phyloP scores from a whole-genome alignment of 306 rosid genomes.

The Cucurbita argyrosperma region DNA sequence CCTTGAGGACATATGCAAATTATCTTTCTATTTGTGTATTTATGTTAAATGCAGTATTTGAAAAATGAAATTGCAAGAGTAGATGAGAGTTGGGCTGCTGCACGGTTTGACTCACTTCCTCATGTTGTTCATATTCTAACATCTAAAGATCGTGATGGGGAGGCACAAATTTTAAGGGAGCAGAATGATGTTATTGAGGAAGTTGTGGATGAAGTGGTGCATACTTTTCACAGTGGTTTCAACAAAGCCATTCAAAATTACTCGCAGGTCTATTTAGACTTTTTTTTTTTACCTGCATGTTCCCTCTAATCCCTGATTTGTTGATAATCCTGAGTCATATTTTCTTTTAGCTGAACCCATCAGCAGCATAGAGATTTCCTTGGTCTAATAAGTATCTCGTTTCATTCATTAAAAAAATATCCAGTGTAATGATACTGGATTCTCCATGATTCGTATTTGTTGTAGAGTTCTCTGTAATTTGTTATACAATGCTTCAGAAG shows the following conservation, averaged over 20 bases:
- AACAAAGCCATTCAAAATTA: conserved; percentile 97
- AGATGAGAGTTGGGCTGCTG: conserved; percentile 84
- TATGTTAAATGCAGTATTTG: conserved; percentile 53
- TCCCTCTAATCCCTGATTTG: neutral
- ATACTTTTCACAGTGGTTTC: conserved; percentile 87
- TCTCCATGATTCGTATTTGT: neutral
- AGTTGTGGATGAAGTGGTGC: conserved; percentile 99
- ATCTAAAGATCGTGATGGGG: conserved; percentile 89
- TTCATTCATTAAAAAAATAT: neutral
- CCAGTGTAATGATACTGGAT: neutral
- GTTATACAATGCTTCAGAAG: neutral
- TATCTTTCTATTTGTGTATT: conserved; percentile 11
- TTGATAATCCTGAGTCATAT: neutral
- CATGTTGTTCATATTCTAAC: conserved; percentile 97
- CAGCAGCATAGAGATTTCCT: neutral
- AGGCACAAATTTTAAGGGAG: conserved; percentile 68
- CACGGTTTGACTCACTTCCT: conserved; percentile 98
- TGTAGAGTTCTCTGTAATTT: neutral
- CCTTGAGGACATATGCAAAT: neutral
- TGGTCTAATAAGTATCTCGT: neutral
- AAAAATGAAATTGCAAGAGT: conserved; percentile 63
- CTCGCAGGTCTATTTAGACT: conserved; percentile 61
- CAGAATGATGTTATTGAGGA: conserved; percentile 95
- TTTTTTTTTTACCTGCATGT: neutral
- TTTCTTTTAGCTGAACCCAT: neutral